Evolutionary conservation across 495 filamentous ascomycete genomes (phyloP), one percentile per base, ranked within the genome.

Genomic region (Neurospora sp.): DNA sequence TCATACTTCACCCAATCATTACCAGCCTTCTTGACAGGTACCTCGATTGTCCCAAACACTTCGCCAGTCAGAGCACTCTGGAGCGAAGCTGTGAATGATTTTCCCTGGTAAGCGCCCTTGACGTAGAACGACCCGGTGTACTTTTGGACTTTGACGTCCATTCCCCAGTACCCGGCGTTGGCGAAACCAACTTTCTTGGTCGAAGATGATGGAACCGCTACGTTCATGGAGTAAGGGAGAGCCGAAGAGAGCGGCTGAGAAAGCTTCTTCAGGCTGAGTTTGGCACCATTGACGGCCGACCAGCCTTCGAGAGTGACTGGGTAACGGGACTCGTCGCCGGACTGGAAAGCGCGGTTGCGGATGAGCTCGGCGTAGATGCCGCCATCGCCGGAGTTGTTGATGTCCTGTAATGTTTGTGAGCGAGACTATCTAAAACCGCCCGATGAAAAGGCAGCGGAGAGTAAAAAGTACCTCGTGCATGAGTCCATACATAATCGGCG

Each of bases 311-410:
- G 80, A 11, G 82, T 84, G 7, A 75, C 74, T 10, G 82, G 81
- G 72, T 75, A 84, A 62, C 54, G 54, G 15, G 54, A 62, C 28
- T 77, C n/a, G 0, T 74, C 76, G 71, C 75, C 79, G 39, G 75
- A 74, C 54, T 85, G 84, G 73, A 94, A 93, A n/a, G 91, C 92
- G 69, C 91, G 88, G 80, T 94, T 94, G 38, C 84, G 84, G 37
- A 93, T 89, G 17, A 94, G 79, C 76, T 94, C 91, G 38, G 90
- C 92, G 75, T 94, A 93, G 45, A 93, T 88, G 17, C 92, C 92
- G 8, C 92, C 92, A 77, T 93, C 92, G 9, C 91, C 91, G 28
- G 88, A 91, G 78, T 92, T 89, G 79, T 92, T 90, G 82, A 91
- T 91, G 78, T 92, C 90, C 88, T 90, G 34, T 19, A 45, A 19